phyloP scores from a whole-genome alignment of 176 grass and related monocot species.

The Musa beccarii region DNA sequence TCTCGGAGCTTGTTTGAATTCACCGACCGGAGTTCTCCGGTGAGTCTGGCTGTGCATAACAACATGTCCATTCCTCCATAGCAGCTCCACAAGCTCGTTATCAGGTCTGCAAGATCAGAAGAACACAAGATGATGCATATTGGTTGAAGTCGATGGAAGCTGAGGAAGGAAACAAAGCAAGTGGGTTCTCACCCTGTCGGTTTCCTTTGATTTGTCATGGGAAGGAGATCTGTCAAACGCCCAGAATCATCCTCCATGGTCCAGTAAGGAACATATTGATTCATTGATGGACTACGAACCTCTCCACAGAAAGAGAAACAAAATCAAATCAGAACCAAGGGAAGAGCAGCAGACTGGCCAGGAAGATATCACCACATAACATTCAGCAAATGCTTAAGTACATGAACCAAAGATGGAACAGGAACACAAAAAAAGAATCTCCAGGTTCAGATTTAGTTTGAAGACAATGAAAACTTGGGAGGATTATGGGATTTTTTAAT shows the following conservation, averaged over 20 bases:
- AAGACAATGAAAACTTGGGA: no score
- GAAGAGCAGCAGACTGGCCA: background rate
- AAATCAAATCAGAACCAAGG: background rate
- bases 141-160: no score
- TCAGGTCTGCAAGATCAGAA: constrained; percentile 29
- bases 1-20: constrained; percentile 1
- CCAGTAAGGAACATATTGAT: constrained; percentile 27
- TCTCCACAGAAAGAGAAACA: background rate
- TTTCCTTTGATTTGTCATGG: constrained; percentile 23
- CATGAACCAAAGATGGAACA: no score
- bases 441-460: no score
- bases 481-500: no score
- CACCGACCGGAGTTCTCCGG: background rate
- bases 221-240: constrained; percentile 25
- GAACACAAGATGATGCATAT: background rate
- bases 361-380: no score
- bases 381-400: no score
- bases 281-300: constrained; percentile 7
- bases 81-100: constrained; percentile 59
- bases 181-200: constrained; percentile 18
- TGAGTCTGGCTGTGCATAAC: constrained; percentile 51
- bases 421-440: no score
- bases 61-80: constrained; percentile 70
- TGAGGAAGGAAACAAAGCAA: background rate
- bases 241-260: constrained; percentile 26